Evolutionary conservation across 2,329 filamentous ascomycete species (phyloP).

Genomic region (Westerdykella ornata): DNA sequence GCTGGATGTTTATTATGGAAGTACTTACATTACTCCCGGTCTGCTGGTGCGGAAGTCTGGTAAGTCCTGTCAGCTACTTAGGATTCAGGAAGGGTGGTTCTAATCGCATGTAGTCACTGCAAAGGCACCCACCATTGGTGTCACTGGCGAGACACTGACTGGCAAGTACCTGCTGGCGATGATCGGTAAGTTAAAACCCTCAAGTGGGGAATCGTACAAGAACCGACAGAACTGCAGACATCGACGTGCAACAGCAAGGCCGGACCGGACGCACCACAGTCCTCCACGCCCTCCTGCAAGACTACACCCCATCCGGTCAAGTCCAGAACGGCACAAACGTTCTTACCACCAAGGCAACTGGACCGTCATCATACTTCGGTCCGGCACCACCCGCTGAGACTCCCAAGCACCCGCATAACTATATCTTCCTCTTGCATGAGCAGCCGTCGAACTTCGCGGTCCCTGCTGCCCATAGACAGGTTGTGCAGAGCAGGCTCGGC

Average conservation of each 20-base stretch:
- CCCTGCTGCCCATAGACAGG: slow-evolving; percentile 5
- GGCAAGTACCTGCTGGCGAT: slow-evolving; percentile 27
- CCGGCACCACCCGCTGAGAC: slow-evolving; percentile 25
- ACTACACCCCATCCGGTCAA: slow-evolving; percentile 17
- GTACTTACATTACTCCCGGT: slow-evolving; percentile 24
- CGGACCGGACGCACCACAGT: slow-evolving; percentile 14
- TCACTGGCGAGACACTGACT: slow-evolving; percentile 16
- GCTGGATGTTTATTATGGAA: slow-evolving; percentile 28
- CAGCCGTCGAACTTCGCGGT: slow-evolving; percentile 21
- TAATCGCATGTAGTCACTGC: slow-evolving; percentile 9
- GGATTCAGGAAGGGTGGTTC: neutral
- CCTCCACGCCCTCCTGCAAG: slow-evolving; percentile 25
- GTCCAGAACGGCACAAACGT: slow-evolving; percentile 19
- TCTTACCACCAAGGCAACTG: slow-evolving; percentile 24
- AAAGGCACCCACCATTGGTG: slow-evolving; percentile 19
- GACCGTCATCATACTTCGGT: slow-evolving; percentile 25
- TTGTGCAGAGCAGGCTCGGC: slow-evolving; percentile 7
- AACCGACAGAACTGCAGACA: slow-evolving; percentile 5
- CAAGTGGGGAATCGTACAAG: neutral
- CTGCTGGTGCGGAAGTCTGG: slow-evolving; percentile 24
- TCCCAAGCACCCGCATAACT: slow-evolving; percentile 25
- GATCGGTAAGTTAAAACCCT: slow-evolving; percentile 16
- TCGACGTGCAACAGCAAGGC: slow-evolving; percentile 8
- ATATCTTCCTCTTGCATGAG: slow-evolving; percentile 26
- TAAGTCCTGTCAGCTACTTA: slow-evolving; percentile 7